Evolutionary conservation across 2,329 filamentous ascomycete genomes (phyloP), one percentile per base, ranked within the genome.

Genomic region (Aureobasidium leucospermi): DNA sequence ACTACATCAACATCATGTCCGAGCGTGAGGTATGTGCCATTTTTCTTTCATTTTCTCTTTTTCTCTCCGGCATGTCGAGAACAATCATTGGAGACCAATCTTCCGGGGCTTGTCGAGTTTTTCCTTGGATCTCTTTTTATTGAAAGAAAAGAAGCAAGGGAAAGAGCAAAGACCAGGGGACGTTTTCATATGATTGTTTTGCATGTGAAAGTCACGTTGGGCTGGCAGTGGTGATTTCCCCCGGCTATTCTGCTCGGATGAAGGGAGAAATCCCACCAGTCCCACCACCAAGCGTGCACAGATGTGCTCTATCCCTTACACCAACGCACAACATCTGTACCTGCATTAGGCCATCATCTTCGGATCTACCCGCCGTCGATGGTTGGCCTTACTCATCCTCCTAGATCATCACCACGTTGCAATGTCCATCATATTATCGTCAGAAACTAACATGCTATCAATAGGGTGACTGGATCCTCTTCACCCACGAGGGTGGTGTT

Each of bases 1-100:
- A 97, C 82, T 99, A 99, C 81, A 96, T 99, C 82, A 96, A 96
- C 86, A 99, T 99, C 82, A 94, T 96, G 85, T 97, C 94, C 65
- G 92, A 96, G 72, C 89, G 94, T 82, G 94, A 97, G 87, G 94
- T 97, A 86, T 86, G 91, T 86, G 42, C 47, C 59, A 67, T 63
- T 66, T 68, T 65, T 63, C 58, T 58, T 64, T 63, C 63, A 63
- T 65, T 46, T 53, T 59, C 39, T 16, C 32, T 31, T 39, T 53
- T 43, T 59, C 38, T n/a, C 46, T 38, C 41, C 8, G 34, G 34
- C 9, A 11, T 38, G 41, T 46, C 31, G 52, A 46, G 28, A 28
- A 4, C 15, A 28, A 31, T 56, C 52, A 46, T 29, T n/a, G 11
- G 7, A 34, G 23, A 41, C 11, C 52, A 46, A 46, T 15, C 31